Percentiles rank a stretch among this genome's conserved stretches.
Conservation (phyloP, 2,329 filamentous ascomycete genomes). For the Ophiostoma australiae region DNA sequence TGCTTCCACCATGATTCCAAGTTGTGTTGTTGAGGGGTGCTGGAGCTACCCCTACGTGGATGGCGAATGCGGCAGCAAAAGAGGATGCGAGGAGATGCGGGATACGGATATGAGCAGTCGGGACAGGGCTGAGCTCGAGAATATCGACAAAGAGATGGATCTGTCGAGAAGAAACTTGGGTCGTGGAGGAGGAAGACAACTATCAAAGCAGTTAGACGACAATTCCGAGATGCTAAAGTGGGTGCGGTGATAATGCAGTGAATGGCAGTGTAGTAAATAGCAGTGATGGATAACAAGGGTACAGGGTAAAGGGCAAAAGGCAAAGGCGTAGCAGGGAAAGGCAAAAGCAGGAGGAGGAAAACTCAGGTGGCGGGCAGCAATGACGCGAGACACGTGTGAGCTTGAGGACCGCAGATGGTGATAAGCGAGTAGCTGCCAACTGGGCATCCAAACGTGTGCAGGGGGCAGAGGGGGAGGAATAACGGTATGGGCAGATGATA, state of each 20-base stretch:
- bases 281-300: neutral
- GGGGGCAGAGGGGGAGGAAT: neutral
- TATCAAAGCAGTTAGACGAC: neutral
- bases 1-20: constrained; percentile 84
- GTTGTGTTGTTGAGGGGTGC: constrained; percentile 22
- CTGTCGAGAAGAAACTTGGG: neutral
- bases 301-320: neutral
- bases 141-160: neutral
- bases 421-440: neutral
- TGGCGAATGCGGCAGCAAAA: neutral
- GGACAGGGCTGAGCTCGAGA: neutral
- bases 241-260: neutral
- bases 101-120: neutral
- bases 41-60: constrained; percentile 20
- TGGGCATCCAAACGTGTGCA: neutral
- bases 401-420: neutral
- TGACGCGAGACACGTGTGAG: constrained; percentile 9
- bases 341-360: neutral
- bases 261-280: neutral
- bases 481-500: constrained; percentile 6
- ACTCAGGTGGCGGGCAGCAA: neutral
- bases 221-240: neutral
- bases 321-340: neutral
- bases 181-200: neutral
- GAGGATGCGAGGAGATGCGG: neutral